phyloP scores from a whole-genome alignment of 2,329 filamentous ascomycete species.

The Chalaropsis ovoidea region DNA sequence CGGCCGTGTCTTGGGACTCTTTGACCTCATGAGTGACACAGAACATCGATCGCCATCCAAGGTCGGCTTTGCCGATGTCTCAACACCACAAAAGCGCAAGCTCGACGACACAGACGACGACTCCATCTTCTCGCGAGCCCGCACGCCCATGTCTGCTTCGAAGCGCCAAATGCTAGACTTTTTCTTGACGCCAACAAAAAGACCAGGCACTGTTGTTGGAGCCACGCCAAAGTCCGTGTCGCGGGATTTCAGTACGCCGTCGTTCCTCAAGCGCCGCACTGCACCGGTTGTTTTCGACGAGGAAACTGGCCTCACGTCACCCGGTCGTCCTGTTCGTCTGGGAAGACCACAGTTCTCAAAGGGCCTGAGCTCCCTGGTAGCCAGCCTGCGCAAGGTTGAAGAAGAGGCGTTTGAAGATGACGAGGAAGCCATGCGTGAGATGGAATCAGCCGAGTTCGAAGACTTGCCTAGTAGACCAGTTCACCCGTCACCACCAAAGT shows the following conservation, averaged over 20 bases:
- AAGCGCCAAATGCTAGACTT: conserved; percentile 53
- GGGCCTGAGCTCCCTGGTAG: conserved; percentile 64
- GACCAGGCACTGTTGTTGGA: conserved; percentile 28
- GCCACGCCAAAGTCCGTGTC: conserved; percentile 43
- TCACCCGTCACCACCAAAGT: conserved; percentile 24
- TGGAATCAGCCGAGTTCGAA: conserved; percentile 43
- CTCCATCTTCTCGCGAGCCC: conserved; percentile 32
- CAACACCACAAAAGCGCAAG: conserved; percentile 41
- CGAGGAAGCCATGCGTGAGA: conserved; percentile 60
- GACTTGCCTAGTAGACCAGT: conserved; percentile 15
- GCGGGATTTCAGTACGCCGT: conserved; percentile 56
- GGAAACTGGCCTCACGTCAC: conserved; percentile 5
- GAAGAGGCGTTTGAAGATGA: conserved; percentile 63
- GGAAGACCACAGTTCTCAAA: conserved; percentile 54
- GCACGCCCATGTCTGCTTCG: conserved; percentile 46
- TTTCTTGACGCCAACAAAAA: conserved; percentile 56
- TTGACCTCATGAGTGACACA: conserved; percentile 54
- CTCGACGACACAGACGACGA: conserved; percentile 22
- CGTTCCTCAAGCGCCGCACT: conserved; percentile 46
- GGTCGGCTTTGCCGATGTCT: conserved; percentile 10
- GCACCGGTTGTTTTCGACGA: conserved; percentile 8
- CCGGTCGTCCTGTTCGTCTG: conserved; percentile 38
- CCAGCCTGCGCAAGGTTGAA: conserved; percentile 57
- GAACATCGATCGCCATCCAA: conserved; percentile 32
- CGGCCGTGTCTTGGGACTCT: conserved; percentile 65